Evolutionary conservation across 805 yeast genomes (phyloP), one percentile per base, ranked within the genome.

Genomic region (Wickerhamomyces mucosus): DNA sequence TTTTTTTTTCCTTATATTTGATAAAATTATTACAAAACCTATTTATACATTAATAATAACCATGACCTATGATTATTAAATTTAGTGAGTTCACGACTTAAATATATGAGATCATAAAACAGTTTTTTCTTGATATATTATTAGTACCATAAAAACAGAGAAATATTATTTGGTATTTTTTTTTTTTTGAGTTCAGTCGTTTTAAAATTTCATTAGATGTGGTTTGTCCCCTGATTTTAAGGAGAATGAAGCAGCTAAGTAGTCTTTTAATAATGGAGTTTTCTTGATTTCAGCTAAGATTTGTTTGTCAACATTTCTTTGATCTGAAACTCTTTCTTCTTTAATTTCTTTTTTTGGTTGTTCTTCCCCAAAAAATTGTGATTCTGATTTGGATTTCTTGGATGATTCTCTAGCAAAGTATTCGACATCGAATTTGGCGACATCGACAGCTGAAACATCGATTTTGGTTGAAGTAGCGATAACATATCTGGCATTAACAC

Each of bases 191-290:
- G n/a, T n/a, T n/a, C n/a, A n/a, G n/a, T n/a, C n/a, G n/a, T n/a
- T n/a, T 80, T 86, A 89, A 71, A 92, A 89, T 75, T 83, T 85
- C 81, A 92, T 85, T 65, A 82, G 78, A 71, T 89, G 98, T 60
- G 97, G 98, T 68, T 73, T 85, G 78, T 89, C 98, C 69, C 97
- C 97, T 70, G 74, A 78, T 83, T 85, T 88, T 69, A 89, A 78
- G 55, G 95, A 79, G 88, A 89, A 89, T 56, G 94, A 69, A 56
- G 96, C 65, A 53, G 95, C 81, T 62, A 89, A 78, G 84, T 89
- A 89, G 71, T 88, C 95, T 71, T 85, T 84, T 67, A 89, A 80
- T 63, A 86, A 75, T 64, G 96, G 94, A 56, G 96, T 86, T 78
- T 86, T 81, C 80, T 88, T 86, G 75, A 89, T 81, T 70, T 81